Percentiles rank a stretch among this genome's conserved stretches.
These are phyloP conservation scores for Escallonia herrerae DNA, from an alignment of 129 eudicot species.

Conservation along the genomic window DNA sequence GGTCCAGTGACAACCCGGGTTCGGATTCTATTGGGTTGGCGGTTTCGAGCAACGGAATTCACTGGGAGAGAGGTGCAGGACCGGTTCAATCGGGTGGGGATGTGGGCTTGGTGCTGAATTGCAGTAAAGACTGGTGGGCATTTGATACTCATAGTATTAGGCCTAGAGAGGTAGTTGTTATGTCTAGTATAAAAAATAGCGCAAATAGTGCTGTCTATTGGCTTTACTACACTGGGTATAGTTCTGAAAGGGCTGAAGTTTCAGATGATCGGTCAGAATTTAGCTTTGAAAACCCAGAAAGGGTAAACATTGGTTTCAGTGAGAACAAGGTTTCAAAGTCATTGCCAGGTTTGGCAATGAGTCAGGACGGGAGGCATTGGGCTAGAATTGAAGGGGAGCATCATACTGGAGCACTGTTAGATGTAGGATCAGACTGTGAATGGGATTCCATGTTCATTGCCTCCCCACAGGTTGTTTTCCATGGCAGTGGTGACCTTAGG, in stretches of 20 bases:
- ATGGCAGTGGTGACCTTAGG: constrained; percentile 63
- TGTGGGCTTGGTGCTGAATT: constrained; percentile 65
- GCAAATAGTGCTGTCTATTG: constrained; percentile 72
- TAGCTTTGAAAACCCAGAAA: constrained; percentile 32
- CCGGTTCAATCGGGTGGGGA: constrained; percentile 46
- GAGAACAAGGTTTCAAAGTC: constrained; percentile 44
- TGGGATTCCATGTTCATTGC: constrained; percentile 89
- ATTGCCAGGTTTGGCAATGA: constrained; percentile 85
- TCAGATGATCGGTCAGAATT: constrained; percentile 26
- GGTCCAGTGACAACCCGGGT: constrained; percentile 30
- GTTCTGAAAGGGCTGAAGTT: constrained; percentile 41
- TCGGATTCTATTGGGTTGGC: constrained; percentile 68
- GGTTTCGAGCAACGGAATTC: constrained; percentile 84
- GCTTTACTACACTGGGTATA: constrained; percentile 79
- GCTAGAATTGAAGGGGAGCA: constrained; percentile 95
- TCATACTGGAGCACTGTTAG: constrained; percentile 83
- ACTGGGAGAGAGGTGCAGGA: constrained; percentile 77
- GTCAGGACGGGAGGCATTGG: constrained; percentile 99
- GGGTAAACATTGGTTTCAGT: constrained; percentile 11
- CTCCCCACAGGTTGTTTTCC: constrained; percentile 82
- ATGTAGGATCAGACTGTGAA: constrained; percentile 66
- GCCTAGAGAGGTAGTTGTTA: constrained; percentile 67
- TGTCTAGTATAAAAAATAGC: constrained; percentile 76
- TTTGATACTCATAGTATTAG: constrained; percentile 72
- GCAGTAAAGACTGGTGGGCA: constrained; percentile 90